These are phyloP conservation scores for Davidsoniella neocaledoniae DNA, from an alignment of 2,329 filamentous ascomycete genomes.

Conservation along the genomic window DNA sequence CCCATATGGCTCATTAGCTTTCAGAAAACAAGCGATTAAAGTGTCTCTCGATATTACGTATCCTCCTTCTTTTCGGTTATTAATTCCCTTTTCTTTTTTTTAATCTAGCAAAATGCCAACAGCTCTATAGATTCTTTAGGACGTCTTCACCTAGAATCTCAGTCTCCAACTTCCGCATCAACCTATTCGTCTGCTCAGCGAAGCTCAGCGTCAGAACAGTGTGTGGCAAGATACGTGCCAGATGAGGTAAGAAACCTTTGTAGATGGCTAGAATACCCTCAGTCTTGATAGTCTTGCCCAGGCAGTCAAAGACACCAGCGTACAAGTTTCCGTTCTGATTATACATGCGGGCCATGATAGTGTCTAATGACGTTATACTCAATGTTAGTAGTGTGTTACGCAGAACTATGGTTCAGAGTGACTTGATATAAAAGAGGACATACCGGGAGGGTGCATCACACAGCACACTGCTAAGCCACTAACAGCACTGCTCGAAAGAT, in stretches of 20 bases:
- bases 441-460: slow-evolving; percentile 92
- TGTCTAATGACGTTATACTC: slow-evolving; percentile 36
- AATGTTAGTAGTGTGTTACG: background rate
- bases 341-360: slow-evolving; percentile 96
- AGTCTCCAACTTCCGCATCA: slow-evolving; percentile 63
- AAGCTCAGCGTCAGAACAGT: slow-evolving; percentile 85
- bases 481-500: slow-evolving; percentile 72
- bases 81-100: too few species aligned
- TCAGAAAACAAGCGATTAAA: too few species aligned
- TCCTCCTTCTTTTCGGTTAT: too few species aligned
- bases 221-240: slow-evolving; percentile 86
- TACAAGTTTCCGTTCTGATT: slow-evolving; percentile 99
- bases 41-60: too few species aligned
- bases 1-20: too few species aligned
- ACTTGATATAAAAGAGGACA: slow-evolving; percentile 17
- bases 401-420: too few species aligned
- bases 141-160: slow-evolving; percentile 30
- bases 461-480: slow-evolving; percentile 95
- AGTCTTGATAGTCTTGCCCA: slow-evolving; percentile 77
- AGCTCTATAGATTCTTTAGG: slow-evolving; percentile 18
- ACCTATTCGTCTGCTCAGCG: slow-evolving; percentile 93
- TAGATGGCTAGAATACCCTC: slow-evolving; percentile 89
- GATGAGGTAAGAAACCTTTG: slow-evolving; percentile 91
- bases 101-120: too few species aligned
- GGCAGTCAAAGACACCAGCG: slow-evolving; percentile 77